phyloP scores from a whole-genome alignment of 177 flowering plant genomes.

The Vitis hybrid region DNA sequence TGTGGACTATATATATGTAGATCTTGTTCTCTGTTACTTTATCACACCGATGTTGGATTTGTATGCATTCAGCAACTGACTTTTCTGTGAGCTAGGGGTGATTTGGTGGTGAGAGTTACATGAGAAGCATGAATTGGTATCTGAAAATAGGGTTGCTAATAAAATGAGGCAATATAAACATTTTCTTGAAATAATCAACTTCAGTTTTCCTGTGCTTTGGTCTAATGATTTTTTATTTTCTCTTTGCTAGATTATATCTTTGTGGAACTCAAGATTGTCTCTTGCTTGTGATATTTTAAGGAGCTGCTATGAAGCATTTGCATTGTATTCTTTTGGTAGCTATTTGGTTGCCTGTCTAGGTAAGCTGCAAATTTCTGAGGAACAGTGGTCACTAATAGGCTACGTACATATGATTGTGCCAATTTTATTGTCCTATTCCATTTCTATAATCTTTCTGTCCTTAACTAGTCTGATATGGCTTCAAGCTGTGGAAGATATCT shows the following conservation, averaged over 20 bases:
- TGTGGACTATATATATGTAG: no score
- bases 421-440: background rate
- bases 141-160: background rate
- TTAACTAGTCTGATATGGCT: no score
- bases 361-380: slow-evolving; percentile 24
- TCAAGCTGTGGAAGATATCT: no score
- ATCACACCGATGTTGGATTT: no score
- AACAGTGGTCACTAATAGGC: background rate
- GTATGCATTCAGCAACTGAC: no score
- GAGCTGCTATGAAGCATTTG: slow-evolving; percentile 91
- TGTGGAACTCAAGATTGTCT: slow-evolving; percentile 62
- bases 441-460: no score
- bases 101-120: no score
- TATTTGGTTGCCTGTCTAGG: slow-evolving; percentile 91
- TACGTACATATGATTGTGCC: background rate
- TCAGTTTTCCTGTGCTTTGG: background rate
- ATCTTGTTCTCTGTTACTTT: no score
- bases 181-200: background rate
- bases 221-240: background rate
- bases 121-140: no score
- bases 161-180: background rate
- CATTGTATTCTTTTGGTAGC: slow-evolving; percentile 81
- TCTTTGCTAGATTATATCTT: slow-evolving; percentile 59
- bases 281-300: slow-evolving; percentile 76
- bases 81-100: no score